A percentile compares a stretch with the other conserved stretches of the same genome.
Conservation (phyloP, 345 rosid species). For the Bruguiera sexangula region DNA sequence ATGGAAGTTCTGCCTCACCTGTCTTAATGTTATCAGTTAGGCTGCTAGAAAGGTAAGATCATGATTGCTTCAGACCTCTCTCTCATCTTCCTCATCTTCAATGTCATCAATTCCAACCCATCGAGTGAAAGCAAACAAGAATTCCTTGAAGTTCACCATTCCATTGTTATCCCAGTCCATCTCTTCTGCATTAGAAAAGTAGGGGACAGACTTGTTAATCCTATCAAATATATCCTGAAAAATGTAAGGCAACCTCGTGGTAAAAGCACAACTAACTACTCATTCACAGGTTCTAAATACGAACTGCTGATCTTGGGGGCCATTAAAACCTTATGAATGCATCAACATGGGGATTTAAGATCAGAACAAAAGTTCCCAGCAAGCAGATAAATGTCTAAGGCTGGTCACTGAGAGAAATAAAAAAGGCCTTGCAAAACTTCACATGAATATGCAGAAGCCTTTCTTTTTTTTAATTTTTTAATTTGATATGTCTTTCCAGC, state of each 20-base stretch:
- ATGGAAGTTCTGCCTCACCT: neutral
- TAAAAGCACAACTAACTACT: neutral
- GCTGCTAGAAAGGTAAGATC: neutral
- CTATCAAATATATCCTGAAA: neutral
- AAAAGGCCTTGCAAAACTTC: too few species aligned
- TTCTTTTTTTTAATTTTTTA: too few species aligned
- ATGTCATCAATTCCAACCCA: constrained; percentile 84
- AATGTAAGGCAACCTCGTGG: neutral
- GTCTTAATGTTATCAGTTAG: neutral
- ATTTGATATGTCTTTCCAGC: too few species aligned
- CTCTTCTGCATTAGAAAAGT: constrained; percentile 59
- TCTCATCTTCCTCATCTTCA: constrained; percentile 60
- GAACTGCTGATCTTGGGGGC: too few species aligned
- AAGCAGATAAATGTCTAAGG: too few species aligned
- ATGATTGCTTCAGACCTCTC: constrained; percentile 17
- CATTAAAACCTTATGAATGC: too few species aligned
- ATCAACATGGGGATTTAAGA: too few species aligned
- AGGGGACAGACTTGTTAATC: neutral
- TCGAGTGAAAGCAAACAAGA: constrained; percentile 80
- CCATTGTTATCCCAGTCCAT: constrained; percentile 99
- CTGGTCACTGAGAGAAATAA: too few species aligned
- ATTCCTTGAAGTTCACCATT: constrained; percentile 89
- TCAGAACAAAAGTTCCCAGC: too few species aligned
- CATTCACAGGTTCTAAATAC: too few species aligned
- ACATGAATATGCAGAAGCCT: too few species aligned